Evolutionary conservation across 805 yeast species (phyloP).

Genomic region (Kodamaea nitidulidarum): DNA sequence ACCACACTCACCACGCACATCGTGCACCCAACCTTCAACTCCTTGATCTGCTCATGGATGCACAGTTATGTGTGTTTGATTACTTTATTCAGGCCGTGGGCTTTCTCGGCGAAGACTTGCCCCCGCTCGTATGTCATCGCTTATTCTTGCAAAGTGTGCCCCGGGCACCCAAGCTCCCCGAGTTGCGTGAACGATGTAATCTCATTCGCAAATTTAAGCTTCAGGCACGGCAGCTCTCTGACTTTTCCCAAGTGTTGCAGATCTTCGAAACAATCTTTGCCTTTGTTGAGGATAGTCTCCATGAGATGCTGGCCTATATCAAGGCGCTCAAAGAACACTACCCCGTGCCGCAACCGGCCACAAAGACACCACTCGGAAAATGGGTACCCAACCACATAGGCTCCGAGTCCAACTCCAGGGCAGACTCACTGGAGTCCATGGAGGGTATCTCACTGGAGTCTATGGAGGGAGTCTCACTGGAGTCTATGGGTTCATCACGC

Average conservation of each 20-base stretch:
- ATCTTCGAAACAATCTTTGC: constrained; percentile 9
- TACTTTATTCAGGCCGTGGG: constrained; percentile 3
- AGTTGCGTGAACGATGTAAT: constrained; percentile 6
- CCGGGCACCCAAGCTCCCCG: constrained; percentile 4
- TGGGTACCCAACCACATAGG: too few species aligned
- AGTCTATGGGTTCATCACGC: too few species aligned
- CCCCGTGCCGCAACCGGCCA: too few species aligned
- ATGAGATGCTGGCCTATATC: constrained; percentile 3
- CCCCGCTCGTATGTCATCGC: constrained; percentile 3
- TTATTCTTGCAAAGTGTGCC: constrained; percentile 1
- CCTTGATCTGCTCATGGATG: constrained; percentile 7
- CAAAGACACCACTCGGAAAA: too few species aligned
- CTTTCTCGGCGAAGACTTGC: constrained; percentile 5
- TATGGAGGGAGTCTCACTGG: too few species aligned
- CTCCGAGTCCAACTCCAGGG: too few species aligned
- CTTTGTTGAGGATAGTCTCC: constrained; percentile 7
- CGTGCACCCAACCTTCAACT: constrained; percentile 6
- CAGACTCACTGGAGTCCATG: too few species aligned
- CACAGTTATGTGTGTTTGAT: constrained; percentile 5
- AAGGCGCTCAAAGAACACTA: constrained; percentile 5
- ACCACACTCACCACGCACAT: constrained; percentile 1
- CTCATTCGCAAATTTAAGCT: constrained; percentile 9
- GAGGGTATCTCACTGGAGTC: too few species aligned
- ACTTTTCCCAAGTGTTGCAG: constrained; percentile 6
- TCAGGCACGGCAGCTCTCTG: constrained; percentile 4